Base-by-base conservation (phyloP, 2,329 filamentous ascomycete species). In the Aspergillus ustus region DNA sequence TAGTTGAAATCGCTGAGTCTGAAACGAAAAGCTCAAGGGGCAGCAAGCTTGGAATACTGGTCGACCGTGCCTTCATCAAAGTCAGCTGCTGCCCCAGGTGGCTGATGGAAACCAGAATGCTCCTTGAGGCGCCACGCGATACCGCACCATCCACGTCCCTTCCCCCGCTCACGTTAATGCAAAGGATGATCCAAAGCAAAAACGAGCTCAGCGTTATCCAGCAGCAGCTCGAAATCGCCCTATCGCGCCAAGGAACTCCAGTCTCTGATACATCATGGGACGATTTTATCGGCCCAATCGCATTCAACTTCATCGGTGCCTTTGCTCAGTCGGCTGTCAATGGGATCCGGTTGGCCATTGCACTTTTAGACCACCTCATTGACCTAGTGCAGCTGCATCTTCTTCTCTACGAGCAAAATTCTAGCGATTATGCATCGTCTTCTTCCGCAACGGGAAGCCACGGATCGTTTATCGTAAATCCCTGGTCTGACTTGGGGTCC, bases 271-370 rank as follows among this genome's bases (percentile, higher is more conserved):
- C 40, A 29, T 46, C 53, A 7, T 57, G 54, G 49, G 53, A 61
- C 15, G 20, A n/a, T 13, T 65, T 65, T 22, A 52, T 60, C 29
- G 60, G 63, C 6, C 57, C 63, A 1, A 57, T 63, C 6, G 57
- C 60, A 4, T 59, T 44, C 31, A 53, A 52, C 31, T 61, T 65
- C 46, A 43, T 65, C 31, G 53, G 63, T 28, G 28, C 55, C 1
- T 66, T 65, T 19, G 56, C 64, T 1, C 55, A 59, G 6, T 50
- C 57, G 2, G 51, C 63, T 6, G 45, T 66, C 13, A 50, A 64
- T 7, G 64, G 63, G 2, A 63, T 66, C 2, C 58, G 63, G 1
- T 34, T 59, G 11, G 64, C 57, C 6, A 65, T 66, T 25, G 57
- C 59, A 7, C 54, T 66, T 1, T 52, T 66, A 13, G 44, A 63